Percentiles rank a stretch among this genome's conserved stretches.
phyloP scores from a whole-genome alignment of 23 red algal genomes.

The Gracilaria gracilis region DNA sequence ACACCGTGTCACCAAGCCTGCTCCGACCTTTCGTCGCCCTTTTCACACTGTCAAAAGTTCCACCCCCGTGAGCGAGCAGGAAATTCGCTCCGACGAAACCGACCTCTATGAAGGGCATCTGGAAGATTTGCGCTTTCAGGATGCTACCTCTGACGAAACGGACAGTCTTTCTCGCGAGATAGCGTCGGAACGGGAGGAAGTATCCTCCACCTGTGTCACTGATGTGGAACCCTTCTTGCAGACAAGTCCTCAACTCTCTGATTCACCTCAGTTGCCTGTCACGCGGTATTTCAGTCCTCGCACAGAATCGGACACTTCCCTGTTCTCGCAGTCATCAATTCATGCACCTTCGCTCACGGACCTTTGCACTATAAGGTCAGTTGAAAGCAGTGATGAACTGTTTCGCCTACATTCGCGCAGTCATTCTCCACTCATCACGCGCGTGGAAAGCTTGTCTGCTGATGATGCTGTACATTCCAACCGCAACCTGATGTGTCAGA shows the following conservation, averaged over 20 bases:
- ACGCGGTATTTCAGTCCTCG: neutral
- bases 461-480: neutral
- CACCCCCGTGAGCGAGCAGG: neutral
- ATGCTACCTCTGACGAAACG: neutral
- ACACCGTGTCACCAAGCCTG: neutral
- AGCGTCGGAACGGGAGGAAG: neutral
- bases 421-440: slow-evolving; percentile 14
- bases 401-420: neutral
- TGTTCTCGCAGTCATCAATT: neutral
- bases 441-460: slow-evolving; percentile 11
- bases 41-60: neutral
- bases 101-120: slow-evolving; percentile 13
- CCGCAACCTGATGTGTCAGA: slow-evolving; percentile 30
- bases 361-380: neutral
- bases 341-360: neutral
- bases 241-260: too few species aligned
- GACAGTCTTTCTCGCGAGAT: neutral
- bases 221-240: neutral
- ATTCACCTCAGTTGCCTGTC: neutral
- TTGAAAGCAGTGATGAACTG: slow-evolving; percentile 21
- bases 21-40: neutral
- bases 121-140: slow-evolving; percentile 1
- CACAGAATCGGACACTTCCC: neutral
- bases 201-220: slow-evolving; percentile 12
- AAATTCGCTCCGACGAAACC: neutral